Evolutionary conservation across 2,329 filamentous ascomycete species (phyloP), one percentile per base, ranked within the genome.

Genomic region (Colletotrichum sp.): DNA sequence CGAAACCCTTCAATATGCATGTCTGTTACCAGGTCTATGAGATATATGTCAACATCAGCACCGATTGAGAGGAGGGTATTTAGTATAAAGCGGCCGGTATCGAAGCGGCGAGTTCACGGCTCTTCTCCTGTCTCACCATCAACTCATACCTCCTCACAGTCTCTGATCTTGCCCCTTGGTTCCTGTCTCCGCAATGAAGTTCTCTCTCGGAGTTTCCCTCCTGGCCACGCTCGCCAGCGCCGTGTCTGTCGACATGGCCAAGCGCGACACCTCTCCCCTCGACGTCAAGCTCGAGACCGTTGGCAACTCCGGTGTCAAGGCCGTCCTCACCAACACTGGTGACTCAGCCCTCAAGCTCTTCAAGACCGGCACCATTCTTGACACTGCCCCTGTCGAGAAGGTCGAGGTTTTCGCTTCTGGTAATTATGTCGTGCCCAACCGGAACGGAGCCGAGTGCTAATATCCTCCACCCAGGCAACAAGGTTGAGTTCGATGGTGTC

Each of bases 401-500:
- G 85, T 89, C n/a, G 81, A 85, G 55, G 82, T 90, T 69, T 88
- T 85, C 81, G 84, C 86, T 68, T 84, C 83, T 59, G 82, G 86
- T 86, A 84, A 24, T 16, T 16, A 39, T 16, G 3, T 26, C 84
- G 83, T 13, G 18, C 24, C 5, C 13, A 24, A 4, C 1, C 26
- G 39, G 5, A 26, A 15, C 9, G 16, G 5, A 8, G 15, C n/a
- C 10, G 21, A 62, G 39, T 21, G 10, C 44, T 55, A 16, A 44
- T 4, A 21, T 21, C n/a, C n/a, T 1, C 44, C 6, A 52, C n/a
- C 34, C 21, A 77, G 65, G 72, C 49, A 82, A 82, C 32, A 73
- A 57, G 57, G 81, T 90, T 57, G 82, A 84, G 10, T 92, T 92
- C 78, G 87, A 90, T 60, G 90, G 90, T 64, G 86, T 92, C 76